Evolutionary conservation across 768 basidiomycete genomes (phyloP), one percentile per base, ranked within the genome.

Genomic region (Russula vinacea): DNA sequence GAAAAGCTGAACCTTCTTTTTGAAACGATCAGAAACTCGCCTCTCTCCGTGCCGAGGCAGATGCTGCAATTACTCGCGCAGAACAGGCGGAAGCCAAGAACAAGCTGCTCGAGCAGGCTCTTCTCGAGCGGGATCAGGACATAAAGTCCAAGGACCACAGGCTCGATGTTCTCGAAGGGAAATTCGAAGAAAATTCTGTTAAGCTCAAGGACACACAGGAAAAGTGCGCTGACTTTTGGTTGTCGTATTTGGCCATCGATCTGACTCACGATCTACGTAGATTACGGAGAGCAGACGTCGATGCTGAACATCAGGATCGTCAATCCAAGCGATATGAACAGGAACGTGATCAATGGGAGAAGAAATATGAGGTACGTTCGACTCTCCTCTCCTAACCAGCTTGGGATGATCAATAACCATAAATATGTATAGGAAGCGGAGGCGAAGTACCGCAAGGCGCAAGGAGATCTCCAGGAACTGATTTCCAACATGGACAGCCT

Each of bases 111-210:
- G 52, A 65, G 42, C 59, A 65, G n/a, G 33, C 64, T 2, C 59
- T 65, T 5, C 64, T 65, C 14, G 59, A 65, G 49, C 56, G n/a
- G 42, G 64, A 65, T 0, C 58, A 65, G 37, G 64, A 65, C 5
- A 57, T 65, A n/a, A 56, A 51, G 59, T 65, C 64, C 13, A 65
- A 65, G 26, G 55, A 65, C 37, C 64, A 65, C 59, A 56, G 49
- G 42, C 22, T 65, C 49, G 64, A 56, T 22, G 33, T n/a, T 16
- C 64, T 65, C 35, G 64, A 65, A 32, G 13, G 7, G 5, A 0
- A 17, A 13, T 17, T 44, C 40, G 64, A 52, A 57, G 42, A 39
- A 0, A 1, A 26, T 8, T 16, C 40, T 10, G 0, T 0, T 2
- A 37, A 45, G 40, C 22, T 61, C 14, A 61, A 45, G 35, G 55